Conservation (phyloP, 345 rosid genomes). For the Iberis pinnata region DNA sequence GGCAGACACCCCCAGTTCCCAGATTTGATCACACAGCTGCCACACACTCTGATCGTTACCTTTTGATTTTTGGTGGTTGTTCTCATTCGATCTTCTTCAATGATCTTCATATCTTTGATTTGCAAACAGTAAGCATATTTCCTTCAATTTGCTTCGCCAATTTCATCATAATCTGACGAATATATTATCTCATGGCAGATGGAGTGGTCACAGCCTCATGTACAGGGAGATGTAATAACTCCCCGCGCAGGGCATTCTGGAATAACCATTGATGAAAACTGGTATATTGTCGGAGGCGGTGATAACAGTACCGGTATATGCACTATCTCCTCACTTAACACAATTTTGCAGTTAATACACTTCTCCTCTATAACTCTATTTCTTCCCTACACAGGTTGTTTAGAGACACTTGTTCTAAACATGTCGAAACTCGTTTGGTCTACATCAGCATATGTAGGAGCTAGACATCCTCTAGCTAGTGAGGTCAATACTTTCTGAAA, state of each 20-base stretch:
- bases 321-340: slow-evolving; percentile 6
- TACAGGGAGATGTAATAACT: slow-evolving; percentile 60
- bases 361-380: not conserved
- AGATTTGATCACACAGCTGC: slow-evolving; percentile 97
- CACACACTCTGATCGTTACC: slow-evolving; percentile 62
- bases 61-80: slow-evolving; percentile 88
- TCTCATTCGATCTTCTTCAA: slow-evolving; percentile 87
- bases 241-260: slow-evolving; percentile 96
- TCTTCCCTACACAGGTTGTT: slow-evolving; percentile 48
- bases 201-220: slow-evolving; percentile 92
- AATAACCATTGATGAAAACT: slow-evolving; percentile 65
- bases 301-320: slow-evolving; percentile 77
- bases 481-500: slow-evolving; percentile 51
- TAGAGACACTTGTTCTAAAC: slow-evolving; percentile 70
- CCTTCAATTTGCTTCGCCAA: not conserved
- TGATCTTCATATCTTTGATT: slow-evolving; percentile 91
- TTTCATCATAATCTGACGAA: slow-evolving; percentile 17
- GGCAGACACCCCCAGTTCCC: slow-evolving; percentile 94
- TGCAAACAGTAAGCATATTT: slow-evolving; percentile 61
- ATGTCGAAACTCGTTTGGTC: slow-evolving; percentile 91
- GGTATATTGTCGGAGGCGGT: slow-evolving; percentile 96
- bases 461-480: slow-evolving; percentile 92
- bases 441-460: slow-evolving; percentile 50
- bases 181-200: slow-evolving; percentile 41
- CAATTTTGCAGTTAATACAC: not conserved